Conservation (phyloP, 208 protist species). For the Leishmania tarentolae region DNA sequence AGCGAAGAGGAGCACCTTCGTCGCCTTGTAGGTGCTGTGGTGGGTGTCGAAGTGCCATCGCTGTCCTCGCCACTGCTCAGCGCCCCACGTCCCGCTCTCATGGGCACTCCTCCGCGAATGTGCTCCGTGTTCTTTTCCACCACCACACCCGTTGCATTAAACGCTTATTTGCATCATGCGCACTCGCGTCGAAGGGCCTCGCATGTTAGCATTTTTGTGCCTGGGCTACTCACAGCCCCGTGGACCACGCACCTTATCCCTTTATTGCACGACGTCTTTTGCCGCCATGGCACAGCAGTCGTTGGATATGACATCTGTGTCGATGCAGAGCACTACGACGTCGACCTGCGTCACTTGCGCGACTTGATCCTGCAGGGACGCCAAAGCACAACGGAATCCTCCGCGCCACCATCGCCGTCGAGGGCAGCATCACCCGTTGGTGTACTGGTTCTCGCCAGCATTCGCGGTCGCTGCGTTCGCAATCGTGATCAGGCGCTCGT, state of each 20-base stretch:
- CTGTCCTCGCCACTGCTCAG: slow-evolving; percentile 2
- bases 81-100: not conserved
- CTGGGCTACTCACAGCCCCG: slow-evolving; percentile 30
- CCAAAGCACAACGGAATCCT: not conserved
- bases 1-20: slow-evolving; percentile 10
- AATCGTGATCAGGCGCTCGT: slow-evolving; percentile 7
- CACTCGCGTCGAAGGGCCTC: not conserved
- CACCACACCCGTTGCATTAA: slow-evolving; percentile 15
- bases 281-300: slow-evolving; percentile 9
- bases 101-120: not conserved
- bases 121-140: slow-evolving; percentile 17
- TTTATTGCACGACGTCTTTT: slow-evolving; percentile 5
- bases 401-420: not conserved
- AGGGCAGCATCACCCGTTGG: not conserved
- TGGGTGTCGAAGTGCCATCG: not conserved
- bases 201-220: slow-evolving; percentile 19
- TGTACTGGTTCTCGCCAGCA: slow-evolving; percentile 13
- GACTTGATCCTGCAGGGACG: not conserved
- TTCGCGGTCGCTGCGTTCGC: slow-evolving; percentile 6
- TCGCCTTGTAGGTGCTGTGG: not conserved
- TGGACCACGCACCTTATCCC: slow-evolving; percentile 26
- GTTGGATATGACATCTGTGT: slow-evolving; percentile 29
- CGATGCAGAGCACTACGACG: slow-evolving; percentile 22
- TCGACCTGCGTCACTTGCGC: slow-evolving; percentile 21
- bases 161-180: slow-evolving; percentile 16